Evolutionary conservation across 495 filamentous ascomycete species (phyloP), one percentile per base, ranked within the genome.

Genomic region (Lindgomyces ingoldianus): DNA sequence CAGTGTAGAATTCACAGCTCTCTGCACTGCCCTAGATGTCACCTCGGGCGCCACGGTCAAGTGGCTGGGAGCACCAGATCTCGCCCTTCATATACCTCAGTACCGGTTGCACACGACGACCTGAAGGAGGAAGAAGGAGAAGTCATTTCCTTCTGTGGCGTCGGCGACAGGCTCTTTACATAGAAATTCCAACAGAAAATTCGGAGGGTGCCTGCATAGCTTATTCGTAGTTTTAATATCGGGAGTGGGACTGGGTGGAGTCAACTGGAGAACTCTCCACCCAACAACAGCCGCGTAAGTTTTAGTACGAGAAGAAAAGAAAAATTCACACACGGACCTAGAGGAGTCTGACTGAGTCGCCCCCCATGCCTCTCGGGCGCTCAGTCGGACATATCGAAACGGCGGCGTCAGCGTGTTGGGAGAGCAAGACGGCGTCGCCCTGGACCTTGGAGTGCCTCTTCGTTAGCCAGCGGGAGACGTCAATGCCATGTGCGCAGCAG

Each of bases 191-290:
- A 39, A 39, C 33, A 39, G 8, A 47, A 19, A 47, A 47, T 22
- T 19, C 25, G 12, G 22, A 22, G 8, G 48, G 48, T 52, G 26
- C 54, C 54, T 57, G 41, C 54, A 46, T 4, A 25, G 41, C 54
- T 57, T 45, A 57, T 27, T 57, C 39, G n/a, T 25, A 36, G 25
- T 42, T 57, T 27, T 47, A 26, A 57, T 57, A 36, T 45, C n/a
- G 30, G 16, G 41, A 29, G 54, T 57, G 54, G 48, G 42, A 47
- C 19, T 29, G 3, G 33, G 54, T 57, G 54, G 54, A 46, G 54
- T 47, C 53, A 21, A 14, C 4, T n/a, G 6, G 16, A n/a, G 6
- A 9, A 18, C 9, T 24, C 30, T 25, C 22, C 4, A 27, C 39
- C 33, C 16, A 57, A 27, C 53, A 44, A 57, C 53, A 29, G 14